Percentiles rank a stretch among this genome's conserved stretches.
These are phyloP conservation scores for Tylopilus subfusipes DNA, from an alignment of 768 basidiomycete genomes.

Conservation along the genomic window DNA sequence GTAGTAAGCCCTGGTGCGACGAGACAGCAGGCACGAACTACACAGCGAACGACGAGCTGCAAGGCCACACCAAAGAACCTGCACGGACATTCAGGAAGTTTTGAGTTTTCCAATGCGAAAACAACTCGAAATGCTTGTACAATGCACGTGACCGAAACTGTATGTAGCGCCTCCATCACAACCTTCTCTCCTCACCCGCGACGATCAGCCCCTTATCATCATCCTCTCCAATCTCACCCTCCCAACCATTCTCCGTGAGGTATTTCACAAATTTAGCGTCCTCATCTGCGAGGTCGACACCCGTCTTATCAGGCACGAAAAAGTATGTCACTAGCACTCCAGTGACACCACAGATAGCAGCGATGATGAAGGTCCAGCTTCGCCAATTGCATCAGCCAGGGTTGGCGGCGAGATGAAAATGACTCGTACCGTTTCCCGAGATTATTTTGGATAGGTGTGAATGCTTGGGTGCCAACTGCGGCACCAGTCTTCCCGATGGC, in stretches of 20 bases:
- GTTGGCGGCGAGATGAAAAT: not conserved
- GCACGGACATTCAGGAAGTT: slow-evolving; percentile 18
- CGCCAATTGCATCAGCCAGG: not conserved
- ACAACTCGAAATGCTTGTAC: not conserved
- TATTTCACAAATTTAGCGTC: slow-evolving; percentile 60
- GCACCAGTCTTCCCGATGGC: slow-evolving; percentile 71
- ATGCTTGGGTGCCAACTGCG: slow-evolving; percentile 66
- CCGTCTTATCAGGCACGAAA: slow-evolving; percentile 66
- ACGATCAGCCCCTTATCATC: slow-evolving; percentile 34
- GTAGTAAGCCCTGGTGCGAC: slow-evolving; percentile 19
- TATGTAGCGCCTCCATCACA: not conserved
- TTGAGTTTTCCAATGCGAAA: not conserved
- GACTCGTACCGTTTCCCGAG: slow-evolving; percentile 56
- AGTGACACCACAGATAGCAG: slow-evolving; percentile 61
- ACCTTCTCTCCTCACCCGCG: slow-evolving; percentile 10
- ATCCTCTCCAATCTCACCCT: slow-evolving; percentile 59
- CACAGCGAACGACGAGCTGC: slow-evolving; percentile 16
- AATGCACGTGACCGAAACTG: slow-evolving; percentile 17
- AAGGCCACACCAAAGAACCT: slow-evolving; percentile 12
- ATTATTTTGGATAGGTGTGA: slow-evolving; percentile 64
- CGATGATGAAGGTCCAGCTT: slow-evolving; percentile 67
- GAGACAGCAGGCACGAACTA: slow-evolving; percentile 14
- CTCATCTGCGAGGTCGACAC: slow-evolving; percentile 62
- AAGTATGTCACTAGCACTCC: slow-evolving; percentile 66
- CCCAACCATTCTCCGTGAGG: slow-evolving; percentile 61